A percentile compares a stretch with the other conserved stretches of the same genome.
phyloP scores from a whole-genome alignment of 192 early-diverging fungal genomes.

The Coemansia sp. region DNA sequence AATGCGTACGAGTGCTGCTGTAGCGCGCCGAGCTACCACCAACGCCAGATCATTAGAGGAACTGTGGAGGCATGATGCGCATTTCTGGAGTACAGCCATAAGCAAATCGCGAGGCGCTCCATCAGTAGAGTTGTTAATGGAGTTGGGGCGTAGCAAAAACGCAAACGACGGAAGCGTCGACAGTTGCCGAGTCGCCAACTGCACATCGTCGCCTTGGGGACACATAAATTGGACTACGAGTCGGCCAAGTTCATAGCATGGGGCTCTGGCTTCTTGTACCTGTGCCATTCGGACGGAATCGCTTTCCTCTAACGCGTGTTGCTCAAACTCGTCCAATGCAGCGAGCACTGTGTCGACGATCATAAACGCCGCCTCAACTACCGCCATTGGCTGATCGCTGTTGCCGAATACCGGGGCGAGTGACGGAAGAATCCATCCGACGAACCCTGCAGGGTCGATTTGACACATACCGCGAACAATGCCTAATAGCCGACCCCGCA shows the following conservation, averaged over 20 bases:
- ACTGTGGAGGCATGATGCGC: slow-evolving; percentile 16
- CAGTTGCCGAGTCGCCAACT: slow-evolving; percentile 23
- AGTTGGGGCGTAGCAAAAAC: slow-evolving; percentile 40
- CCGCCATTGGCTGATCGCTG: slow-evolving; percentile 3
- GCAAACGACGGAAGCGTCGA: slow-evolving; percentile 47
- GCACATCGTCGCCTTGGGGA: background rate
- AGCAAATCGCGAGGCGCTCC: slow-evolving; percentile 33
- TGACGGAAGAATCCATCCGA: slow-evolving; percentile 47
- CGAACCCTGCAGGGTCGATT: slow-evolving; percentile 44
- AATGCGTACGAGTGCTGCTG: slow-evolving; percentile 41
- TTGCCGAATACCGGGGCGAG: slow-evolving; percentile 22
- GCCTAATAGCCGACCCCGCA: slow-evolving; percentile 36
- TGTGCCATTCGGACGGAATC: background rate
- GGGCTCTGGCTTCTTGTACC: slow-evolving; percentile 18
- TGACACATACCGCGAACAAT: slow-evolving; percentile 45
- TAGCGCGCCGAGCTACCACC: slow-evolving; percentile 29
- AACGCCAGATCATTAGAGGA: slow-evolving; percentile 18
- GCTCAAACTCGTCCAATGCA: slow-evolving; percentile 48
- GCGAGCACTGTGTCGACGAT: slow-evolving; percentile 32
- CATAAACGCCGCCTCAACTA: slow-evolving; percentile 40
- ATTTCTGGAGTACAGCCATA: slow-evolving; percentile 34
- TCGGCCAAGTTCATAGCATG: slow-evolving; percentile 34
- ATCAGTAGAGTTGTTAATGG: slow-evolving; percentile 4
- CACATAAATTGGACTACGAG: slow-evolving; percentile 14
- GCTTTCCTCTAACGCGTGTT: slow-evolving; percentile 39